These are phyloP conservation scores for Globisporangium emineosum DNA, from an alignment of 352 stramenopile species.

Conservation along the genomic window DNA sequence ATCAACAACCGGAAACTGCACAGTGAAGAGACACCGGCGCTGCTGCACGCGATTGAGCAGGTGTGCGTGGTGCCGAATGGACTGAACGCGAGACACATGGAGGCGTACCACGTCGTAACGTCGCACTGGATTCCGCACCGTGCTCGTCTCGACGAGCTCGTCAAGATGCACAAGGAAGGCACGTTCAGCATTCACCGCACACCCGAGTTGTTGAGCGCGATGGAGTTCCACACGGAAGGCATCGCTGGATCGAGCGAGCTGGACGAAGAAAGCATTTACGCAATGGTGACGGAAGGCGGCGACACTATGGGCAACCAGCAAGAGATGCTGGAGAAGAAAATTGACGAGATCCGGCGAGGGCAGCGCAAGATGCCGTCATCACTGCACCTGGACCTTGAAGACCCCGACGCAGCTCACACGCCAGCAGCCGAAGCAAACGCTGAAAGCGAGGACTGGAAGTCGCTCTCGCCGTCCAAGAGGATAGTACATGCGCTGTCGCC, in stretches of 20 bases:
- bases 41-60: constrained; percentile 65
- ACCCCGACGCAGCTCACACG: constrained; percentile 20
- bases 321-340: constrained; percentile 41
- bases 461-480: constrained; percentile 51
- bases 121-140: constrained; percentile 55
- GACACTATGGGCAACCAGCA: constrained; percentile 30
- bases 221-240: constrained; percentile 70
- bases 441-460: constrained; percentile 35
- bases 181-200: constrained; percentile 79
- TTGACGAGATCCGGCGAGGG: constrained; percentile 59
- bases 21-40: constrained; percentile 52
- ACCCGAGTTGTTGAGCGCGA: constrained; percentile 55
- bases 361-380: constrained; percentile 50
- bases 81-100: constrained; percentile 35
- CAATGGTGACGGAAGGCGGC: constrained; percentile 19
- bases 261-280: constrained; percentile 35
- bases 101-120: constrained; percentile 69
- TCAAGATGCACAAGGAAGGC: constrained; percentile 73
- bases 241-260: constrained; percentile 44
- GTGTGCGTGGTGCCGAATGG: constrained; percentile 54
- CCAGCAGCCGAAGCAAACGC: constrained; percentile 17
- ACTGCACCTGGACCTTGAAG: constrained; percentile 34
- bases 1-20: constrained; percentile 80
- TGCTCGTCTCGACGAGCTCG: constrained; percentile 51
- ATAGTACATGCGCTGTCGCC: constrained; percentile 44